phyloP scores from a whole-genome alignment of 768 basidiomycete species.

The Mycena vulgaris region DNA sequence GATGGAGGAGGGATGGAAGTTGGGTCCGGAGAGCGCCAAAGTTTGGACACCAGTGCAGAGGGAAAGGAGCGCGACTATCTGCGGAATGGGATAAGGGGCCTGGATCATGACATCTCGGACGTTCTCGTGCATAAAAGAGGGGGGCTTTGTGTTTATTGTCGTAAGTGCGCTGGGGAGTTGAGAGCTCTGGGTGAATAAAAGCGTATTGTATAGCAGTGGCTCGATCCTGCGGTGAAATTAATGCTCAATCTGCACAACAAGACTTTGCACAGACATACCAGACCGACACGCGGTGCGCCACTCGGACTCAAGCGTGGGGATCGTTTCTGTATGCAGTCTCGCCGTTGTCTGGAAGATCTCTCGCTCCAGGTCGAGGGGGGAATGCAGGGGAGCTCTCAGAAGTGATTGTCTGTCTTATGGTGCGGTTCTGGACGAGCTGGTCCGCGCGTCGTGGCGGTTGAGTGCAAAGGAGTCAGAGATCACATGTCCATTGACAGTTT shows the following conservation, averaged over 20 bases:
- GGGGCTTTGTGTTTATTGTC: background rate
- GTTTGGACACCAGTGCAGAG: constrained; percentile 2
- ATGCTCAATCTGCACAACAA: too few relatives aligned
- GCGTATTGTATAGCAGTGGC: background rate
- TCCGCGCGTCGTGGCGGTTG: too few relatives aligned
- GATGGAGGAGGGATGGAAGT: too few relatives aligned
- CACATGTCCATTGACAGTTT: too few relatives aligned
- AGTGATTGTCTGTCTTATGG: too few relatives aligned
- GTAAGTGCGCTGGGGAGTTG: background rate
- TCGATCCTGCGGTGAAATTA: background rate
- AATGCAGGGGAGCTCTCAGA: background rate
- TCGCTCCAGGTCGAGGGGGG: constrained; percentile 3
- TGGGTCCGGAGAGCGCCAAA: background rate
- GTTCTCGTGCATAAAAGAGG: background rate
- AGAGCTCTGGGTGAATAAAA: background rate
- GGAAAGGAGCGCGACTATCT: background rate
- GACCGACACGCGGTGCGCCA: background rate
- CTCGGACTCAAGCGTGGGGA: background rate
- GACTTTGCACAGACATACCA: background rate
- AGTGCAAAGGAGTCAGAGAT: too few relatives aligned
- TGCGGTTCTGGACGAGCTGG: too few relatives aligned
- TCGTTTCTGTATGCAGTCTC: background rate
- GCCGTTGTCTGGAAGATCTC: constrained; percentile 5
- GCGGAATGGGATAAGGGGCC: background rate
- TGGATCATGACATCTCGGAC: background rate